Percentiles rank a stretch among this genome's conserved stretches.
phyloP scores from a whole-genome alignment of 345 rosid species.

The Linum tenue region DNA sequence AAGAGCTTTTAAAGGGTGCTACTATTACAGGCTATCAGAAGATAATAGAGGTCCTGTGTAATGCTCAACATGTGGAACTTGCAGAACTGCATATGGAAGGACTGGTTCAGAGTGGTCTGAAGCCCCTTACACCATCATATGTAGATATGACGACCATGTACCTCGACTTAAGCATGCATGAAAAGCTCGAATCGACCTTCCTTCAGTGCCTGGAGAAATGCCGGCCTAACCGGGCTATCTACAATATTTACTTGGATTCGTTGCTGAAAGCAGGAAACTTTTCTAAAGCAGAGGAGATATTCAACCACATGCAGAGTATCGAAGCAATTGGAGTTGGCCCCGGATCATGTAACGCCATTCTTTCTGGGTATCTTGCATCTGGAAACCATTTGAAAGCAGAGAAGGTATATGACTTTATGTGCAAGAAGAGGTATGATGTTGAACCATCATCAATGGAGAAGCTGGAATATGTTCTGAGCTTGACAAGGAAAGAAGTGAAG shows the following conservation, averaged over 20 bases:
- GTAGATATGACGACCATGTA: constrained; percentile 48
- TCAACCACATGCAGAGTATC: constrained; percentile 39
- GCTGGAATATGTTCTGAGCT: constrained; percentile 49
- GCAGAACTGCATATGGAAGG: constrained; percentile 60
- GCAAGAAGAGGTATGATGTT: constrained; percentile 52
- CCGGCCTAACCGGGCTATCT: constrained; percentile 49
- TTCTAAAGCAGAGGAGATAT: constrained; percentile 55
- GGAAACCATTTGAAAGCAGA: constrained; percentile 51
- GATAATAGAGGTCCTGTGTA: constrained; percentile 54
- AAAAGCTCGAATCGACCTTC: constrained; percentile 47
- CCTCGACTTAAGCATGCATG: constrained; percentile 42
- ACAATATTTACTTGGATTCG: constrained; percentile 60
- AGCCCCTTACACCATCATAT: constrained; percentile 56
- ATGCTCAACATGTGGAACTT: constrained; percentile 39
- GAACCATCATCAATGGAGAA: constrained; percentile 49
- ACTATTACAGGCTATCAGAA: constrained; percentile 64
- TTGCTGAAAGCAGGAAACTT: constrained; percentile 45
- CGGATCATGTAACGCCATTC: constrained; percentile 53
- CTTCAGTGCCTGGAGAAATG: constrained; percentile 49
- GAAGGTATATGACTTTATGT: constrained; percentile 59
- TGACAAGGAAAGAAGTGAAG: constrained; percentile 43
- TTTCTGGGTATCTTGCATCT: constrained; percentile 46
- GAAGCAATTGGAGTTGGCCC: constrained; percentile 43
- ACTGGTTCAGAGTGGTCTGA: constrained; percentile 51
- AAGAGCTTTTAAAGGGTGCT: constrained; percentile 40